Conservation (phyloP, 31 red algal species). For the Porphyra umbilicalis region DNA sequence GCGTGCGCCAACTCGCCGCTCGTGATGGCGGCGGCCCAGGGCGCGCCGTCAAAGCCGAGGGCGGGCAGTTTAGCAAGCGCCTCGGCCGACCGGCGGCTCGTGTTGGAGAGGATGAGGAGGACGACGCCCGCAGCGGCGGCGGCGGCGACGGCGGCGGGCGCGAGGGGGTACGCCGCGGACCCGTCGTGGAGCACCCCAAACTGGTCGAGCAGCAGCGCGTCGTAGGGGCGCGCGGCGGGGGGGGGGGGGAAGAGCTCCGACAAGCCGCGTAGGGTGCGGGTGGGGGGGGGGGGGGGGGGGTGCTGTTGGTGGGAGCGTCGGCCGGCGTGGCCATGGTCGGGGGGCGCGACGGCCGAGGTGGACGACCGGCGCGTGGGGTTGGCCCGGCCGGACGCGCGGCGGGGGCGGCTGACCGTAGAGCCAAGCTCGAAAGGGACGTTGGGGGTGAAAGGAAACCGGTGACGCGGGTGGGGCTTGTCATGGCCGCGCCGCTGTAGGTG, state of each 20-base stretch:
- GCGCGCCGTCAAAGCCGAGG: conserved; percentile 21
- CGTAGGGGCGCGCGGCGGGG: conserved; percentile 17
- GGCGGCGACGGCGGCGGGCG: conserved; percentile 28
- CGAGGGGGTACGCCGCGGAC: conserved; percentile 35
- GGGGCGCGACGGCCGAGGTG: no score
- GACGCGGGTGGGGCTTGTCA: no score
- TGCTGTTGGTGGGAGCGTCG: no score
- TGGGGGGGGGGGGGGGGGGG: not conserved
- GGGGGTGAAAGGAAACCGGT: no score
- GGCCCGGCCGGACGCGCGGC: no score
- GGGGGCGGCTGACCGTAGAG: no score
- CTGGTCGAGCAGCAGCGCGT: conserved; percentile 74
- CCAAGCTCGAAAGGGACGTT: no score
- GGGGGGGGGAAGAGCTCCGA: not conserved
- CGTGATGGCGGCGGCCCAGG: conserved; percentile 41
- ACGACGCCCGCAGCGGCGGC: conserved; percentile 34
- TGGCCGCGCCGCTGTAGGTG: no score
- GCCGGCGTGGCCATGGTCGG: no score
- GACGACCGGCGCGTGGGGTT: no score
- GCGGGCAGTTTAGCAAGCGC: conserved; percentile 29
- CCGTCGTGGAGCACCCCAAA: conserved; percentile 90
- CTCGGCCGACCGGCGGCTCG: conserved; percentile 16
- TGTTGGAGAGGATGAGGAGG: conserved; percentile 67
- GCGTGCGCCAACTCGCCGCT: conserved; percentile 53
- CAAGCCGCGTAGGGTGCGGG: not conserved